Percentiles rank a stretch among this genome's conserved stretches.
Evolutionary conservation across 345 rosid species (phyloP).

Genomic region (Bretschneidera sinensis): DNA sequence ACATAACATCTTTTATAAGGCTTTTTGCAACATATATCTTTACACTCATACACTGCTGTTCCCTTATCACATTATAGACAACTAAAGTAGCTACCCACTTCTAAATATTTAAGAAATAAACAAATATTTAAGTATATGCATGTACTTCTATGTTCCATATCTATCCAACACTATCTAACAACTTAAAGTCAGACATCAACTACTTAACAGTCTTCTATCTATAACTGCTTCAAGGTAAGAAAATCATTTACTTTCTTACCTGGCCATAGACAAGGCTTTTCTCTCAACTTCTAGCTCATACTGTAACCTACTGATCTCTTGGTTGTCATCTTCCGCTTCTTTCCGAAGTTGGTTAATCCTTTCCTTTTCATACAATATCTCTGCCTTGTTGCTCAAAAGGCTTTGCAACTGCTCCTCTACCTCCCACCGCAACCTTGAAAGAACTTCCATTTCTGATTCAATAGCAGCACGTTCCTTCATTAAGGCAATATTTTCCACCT

Average conservation of each 20-base stretch:
- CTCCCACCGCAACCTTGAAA: constrained; percentile 58
- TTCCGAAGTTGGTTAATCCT: constrained; percentile 53
- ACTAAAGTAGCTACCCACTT: too few relatives aligned
- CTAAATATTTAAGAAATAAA: too few relatives aligned
- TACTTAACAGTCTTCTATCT: neutral
- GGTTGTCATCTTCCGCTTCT: constrained; percentile 69
- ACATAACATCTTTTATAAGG: neutral
- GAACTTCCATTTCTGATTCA: constrained; percentile 81
- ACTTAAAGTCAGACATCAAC: neutral
- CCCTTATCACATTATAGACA: too few relatives aligned
- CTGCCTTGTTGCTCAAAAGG: constrained; percentile 60
- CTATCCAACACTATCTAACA: too few relatives aligned
- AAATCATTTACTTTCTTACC: constrained; percentile 35
- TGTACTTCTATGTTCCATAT: too few relatives aligned
- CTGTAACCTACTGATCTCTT: constrained; percentile 62
- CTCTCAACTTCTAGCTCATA: constrained; percentile 79
- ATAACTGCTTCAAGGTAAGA: neutral
- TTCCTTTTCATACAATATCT: constrained; percentile 77
- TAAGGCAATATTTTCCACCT: constrained; percentile 56
- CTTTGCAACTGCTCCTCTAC: constrained; percentile 72
- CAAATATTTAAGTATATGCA: too few relatives aligned
- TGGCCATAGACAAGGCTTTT: constrained; percentile 83
- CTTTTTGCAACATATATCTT: too few relatives aligned
- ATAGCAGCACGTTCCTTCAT: constrained; percentile 61
- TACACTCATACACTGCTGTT: too few relatives aligned